phyloP scores from a whole-genome alignment of 352 stramenopile species.

The Phytopythium cucurbitacearum region DNA sequence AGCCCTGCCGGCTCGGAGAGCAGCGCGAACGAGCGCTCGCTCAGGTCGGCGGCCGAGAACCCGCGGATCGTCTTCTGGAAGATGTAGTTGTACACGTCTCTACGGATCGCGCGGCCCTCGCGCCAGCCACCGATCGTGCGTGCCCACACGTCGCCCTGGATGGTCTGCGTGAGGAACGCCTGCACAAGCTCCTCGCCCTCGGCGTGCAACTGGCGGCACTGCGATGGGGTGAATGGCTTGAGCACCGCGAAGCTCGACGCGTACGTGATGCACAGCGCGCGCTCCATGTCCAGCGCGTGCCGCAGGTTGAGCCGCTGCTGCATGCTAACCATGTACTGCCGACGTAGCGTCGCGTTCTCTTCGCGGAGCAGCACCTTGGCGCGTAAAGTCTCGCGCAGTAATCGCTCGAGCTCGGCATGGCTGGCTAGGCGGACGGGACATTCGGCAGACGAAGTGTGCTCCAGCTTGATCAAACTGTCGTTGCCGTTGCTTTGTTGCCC shows the following conservation, averaged over 20 bases:
- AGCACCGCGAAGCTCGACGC: slow-evolving; percentile 28
- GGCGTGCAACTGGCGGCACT: slow-evolving; percentile 15
- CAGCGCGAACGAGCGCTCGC: slow-evolving; percentile 5
- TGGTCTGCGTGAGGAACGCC: slow-evolving; percentile 8
- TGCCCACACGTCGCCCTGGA: slow-evolving; percentile 10
- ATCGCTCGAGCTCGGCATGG: too few species aligned
- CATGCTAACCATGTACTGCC: slow-evolving; percentile 15
- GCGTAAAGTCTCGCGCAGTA: too few species aligned
- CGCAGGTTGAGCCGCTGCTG: slow-evolving; percentile 10
- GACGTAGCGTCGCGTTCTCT: slow-evolving; percentile 22
- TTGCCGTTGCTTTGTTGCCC: too few species aligned
- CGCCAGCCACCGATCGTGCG: slow-evolving; percentile 21
- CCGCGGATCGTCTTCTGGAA: slow-evolving; percentile 16
- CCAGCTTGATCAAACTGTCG: too few species aligned
- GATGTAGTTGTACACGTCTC: slow-evolving; percentile 16
- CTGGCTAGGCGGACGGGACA: too few species aligned
- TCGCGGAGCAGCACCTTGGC: slow-evolving; percentile 11
- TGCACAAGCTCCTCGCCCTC: slow-evolving; percentile 13
- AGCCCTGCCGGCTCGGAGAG: slow-evolving; percentile 20
- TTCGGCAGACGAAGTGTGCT: too few species aligned
- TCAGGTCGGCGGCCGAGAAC: background rate
- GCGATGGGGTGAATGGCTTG: slow-evolving; percentile 16
- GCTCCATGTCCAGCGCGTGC: slow-evolving; percentile 23
- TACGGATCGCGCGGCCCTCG: slow-evolving; percentile 16
- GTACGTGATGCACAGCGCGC: slow-evolving; percentile 22